Conservation (phyloP, 768 basidiomycete species). For the Tulasnella calospora region DNA sequence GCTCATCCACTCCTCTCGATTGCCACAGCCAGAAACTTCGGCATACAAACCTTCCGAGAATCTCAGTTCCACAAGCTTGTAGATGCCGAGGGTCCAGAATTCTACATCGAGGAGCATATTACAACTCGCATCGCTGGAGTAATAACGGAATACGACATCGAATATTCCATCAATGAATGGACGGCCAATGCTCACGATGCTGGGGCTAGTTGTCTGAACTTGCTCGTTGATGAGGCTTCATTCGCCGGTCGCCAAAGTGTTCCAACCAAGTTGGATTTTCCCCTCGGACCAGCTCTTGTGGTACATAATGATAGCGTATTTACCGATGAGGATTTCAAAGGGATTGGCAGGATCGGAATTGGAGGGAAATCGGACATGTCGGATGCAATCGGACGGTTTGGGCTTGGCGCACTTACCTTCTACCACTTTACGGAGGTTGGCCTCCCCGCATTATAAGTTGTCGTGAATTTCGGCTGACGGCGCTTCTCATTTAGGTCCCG, state of each 20-base stretch:
- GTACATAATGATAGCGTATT: slow-evolving; percentile 33
- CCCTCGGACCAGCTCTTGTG: slow-evolving; percentile 42
- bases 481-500: slow-evolving; percentile 32
- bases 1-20: slow-evolving; percentile 12
- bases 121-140: slow-evolving; percentile 44
- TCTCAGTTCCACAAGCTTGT: slow-evolving; percentile 22
- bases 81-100: slow-evolving; percentile 33
- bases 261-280: slow-evolving; percentile 43
- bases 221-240: slow-evolving; percentile 40
- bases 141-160: slow-evolving; percentile 42
- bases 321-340: slow-evolving; percentile 43
- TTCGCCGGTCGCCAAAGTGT: slow-evolving; percentile 28
- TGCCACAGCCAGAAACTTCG: slow-evolving; percentile 25
- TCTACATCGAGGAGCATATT: slow-evolving; percentile 45
- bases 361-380: slow-evolving; percentile 43
- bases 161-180: slow-evolving; percentile 48
- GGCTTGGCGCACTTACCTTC: slow-evolving; percentile 46
- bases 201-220: slow-evolving; percentile 41
- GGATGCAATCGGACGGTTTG: slow-evolving; percentile 2
- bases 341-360: slow-evolving; percentile 44
- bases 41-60: slow-evolving; percentile 29
- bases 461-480: slow-evolving; percentile 17
- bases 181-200: slow-evolving; percentile 54
- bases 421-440: slow-evolving; percentile 52
- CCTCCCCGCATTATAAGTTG: slow-evolving; percentile 35